Base-by-base conservation (phyloP, 2,329 filamentous ascomycete species). In the Sarocladiaceae sp. region DNA sequence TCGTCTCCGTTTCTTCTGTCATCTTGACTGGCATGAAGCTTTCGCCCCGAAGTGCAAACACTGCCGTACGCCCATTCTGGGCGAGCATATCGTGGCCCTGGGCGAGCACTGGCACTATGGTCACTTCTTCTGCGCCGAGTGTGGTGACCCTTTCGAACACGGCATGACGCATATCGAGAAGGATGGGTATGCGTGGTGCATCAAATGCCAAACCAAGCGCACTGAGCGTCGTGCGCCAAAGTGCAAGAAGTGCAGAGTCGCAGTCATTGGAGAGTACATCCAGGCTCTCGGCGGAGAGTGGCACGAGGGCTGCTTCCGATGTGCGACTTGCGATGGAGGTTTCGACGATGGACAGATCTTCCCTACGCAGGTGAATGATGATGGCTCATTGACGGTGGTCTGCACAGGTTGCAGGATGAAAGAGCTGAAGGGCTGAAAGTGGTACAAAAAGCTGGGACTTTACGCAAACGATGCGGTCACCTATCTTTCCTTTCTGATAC, bases 51-150 rank as follows among this genome's bases (percentile, higher is more conserved):
- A 90, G 37, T 99, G 94, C 78, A 94, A 94, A 72, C 91, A 89
- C 67, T 99, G 94, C 80, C 91, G 88, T 67, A 99, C 94, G 7
- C 93, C 94, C 3, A 99, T 99, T 62, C 85, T 97, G 59, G 92
- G 92, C 37, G 92, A 97, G 70, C 90, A 97, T 59, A 86, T 97
- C 28, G 86, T 97, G 13, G 94, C 94, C 1, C 90, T 96, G 53
- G 94, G 94, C 1, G 83, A 86, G n/a, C 91, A 96, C 71, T 99
- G 90, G 89, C 94, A 99, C 68, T 88, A 89, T 51, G 94, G 94
- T 0, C 94, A 99, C 71, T 99, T 99, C 74, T 99, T 99, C 79
- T 99, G 94, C 65, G 94, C 94, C 37, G 91, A 99, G 76, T 99
- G 94, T 66, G 94, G 94, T 59, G 93, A 99, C 72, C 93, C 94